Evolutionary conservation across 2,329 filamentous ascomycete genomes (phyloP), one percentile per base, ranked within the genome.

Genomic region (Camillea tinctor): DNA sequence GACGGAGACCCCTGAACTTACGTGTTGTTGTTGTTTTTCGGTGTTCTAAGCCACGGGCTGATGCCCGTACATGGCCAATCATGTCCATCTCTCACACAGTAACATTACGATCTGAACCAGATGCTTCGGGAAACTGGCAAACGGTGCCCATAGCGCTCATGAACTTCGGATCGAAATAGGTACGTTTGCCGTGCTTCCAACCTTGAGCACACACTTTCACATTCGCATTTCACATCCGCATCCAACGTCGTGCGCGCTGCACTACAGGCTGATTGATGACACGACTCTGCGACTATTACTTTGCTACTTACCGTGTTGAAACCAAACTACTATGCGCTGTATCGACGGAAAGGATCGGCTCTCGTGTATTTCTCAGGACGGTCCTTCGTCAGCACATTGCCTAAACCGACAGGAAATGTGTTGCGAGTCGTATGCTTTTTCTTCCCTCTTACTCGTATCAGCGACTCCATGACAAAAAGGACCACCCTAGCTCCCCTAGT

Each of bases 1-100:
- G 57, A 36, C 60, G 61, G 63, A 65, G 58, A 59, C 55, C 56
- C 54, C 61, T 57, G 57, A 63, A 56, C 56, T 61, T 58, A 50
- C 49, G 49, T 50, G 49, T 21, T 50, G 49, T 50, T 49, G 44
- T 19, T 49, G 6, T 49, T 49, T 21, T 50, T 21, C 22, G 13
- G 17, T 21, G 19, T 23, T 21, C 49, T 23, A 50, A 50, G 49
- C 49, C 49, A 23, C 49, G 13, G 26, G 49, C 49, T 50, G 52
- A 54, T 20, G 26, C 13, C 30, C 52, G 4, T 40, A 22, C 49
- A 13, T 22, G 19, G 49, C 49, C 49, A 50, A 50, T 50, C 49
- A 50, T 50, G 49, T 21, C 49, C 49, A 50, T 21, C 19, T 50
- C 36, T 44, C 17, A n/a, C 36, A n/a, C 36, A 44, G 36, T 50